Evolutionary conservation across 352 stramenopile species (phyloP).

Genomic region (Aphanomyces euteiches): DNA sequence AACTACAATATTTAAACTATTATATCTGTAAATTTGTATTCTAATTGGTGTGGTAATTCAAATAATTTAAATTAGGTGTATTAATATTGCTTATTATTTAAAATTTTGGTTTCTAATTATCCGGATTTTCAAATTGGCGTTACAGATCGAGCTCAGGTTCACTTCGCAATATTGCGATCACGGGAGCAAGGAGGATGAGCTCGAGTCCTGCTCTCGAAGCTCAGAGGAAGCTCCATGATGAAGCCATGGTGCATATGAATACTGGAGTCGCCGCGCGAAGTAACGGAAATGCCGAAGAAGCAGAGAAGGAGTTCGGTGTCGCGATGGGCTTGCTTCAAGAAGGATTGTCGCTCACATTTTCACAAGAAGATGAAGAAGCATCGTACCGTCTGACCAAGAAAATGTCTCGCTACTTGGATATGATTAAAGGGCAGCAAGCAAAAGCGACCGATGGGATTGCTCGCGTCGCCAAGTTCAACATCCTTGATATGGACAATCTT

Average conservation of each 20-base stretch:
- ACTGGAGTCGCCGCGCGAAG: constrained; percentile 74
- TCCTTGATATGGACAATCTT: constrained; percentile 61
- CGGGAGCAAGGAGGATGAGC: background rate
- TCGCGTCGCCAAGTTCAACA: constrained; percentile 42
- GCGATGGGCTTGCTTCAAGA: constrained; percentile 70
- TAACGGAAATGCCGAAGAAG: constrained; percentile 43
- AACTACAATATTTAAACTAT: no score
- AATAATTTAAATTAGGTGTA: no score
- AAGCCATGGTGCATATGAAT: constrained; percentile 78
- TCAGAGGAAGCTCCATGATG: constrained; percentile 76
- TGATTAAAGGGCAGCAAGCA: constrained; percentile 73
- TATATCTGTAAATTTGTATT: no score
- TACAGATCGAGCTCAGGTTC: background rate
- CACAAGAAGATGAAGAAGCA: constrained; percentile 62
- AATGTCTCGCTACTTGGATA: constrained; percentile 85
- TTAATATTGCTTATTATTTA: no score
- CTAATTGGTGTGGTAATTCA: no score
- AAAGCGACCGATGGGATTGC: constrained; percentile 32
- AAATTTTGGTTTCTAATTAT: no score
- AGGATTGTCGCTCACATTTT: constrained; percentile 70
- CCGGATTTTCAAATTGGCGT: background rate
- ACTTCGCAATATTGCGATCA: constrained; percentile 1
- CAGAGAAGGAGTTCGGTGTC: constrained; percentile 55
- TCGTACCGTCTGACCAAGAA: constrained; percentile 72
- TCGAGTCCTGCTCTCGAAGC: constrained; percentile 31